Evolutionary conservation across 2,329 filamentous ascomycete genomes (phyloP), one percentile per base, ranked within the genome.

Genomic region (Pseudogymnoascus sp.): DNA sequence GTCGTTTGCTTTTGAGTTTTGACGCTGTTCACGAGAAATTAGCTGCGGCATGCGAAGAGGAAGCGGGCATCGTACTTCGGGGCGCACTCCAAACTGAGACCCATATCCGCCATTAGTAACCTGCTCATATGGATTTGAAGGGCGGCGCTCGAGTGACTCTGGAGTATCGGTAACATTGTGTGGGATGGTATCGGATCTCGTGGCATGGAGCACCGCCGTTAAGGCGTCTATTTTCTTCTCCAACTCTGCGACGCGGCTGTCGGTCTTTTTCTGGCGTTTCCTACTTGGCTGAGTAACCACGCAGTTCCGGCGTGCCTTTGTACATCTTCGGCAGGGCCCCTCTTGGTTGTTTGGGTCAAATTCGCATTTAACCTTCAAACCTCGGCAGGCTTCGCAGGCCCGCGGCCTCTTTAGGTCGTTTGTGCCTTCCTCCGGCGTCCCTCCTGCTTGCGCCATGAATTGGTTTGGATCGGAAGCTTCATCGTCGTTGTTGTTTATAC

Each of bases 201-300:
- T 67, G 38, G 69, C 68, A 54, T 71, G 70, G 35, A 77, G 66
- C 58, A 69, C 69, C 18, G 72, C 71, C 30, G 74, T 70, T 69
- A 77, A 72, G 0, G 72, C 71, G 59, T 73, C 69, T 64, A 78
- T 75, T 64, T 77, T 75, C 64, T 73, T 72, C 68, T 78, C 76
- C 57, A 78, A 66, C 63, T 77, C 75, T 37, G 75, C 74, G 3
- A 78, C 75, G 25, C 76, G 65, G 37, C 74, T 76, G 58, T 78
- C 76, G 6, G 76, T 76, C 63, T 76, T 72, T 66, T 77, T 77
- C 58, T 76, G 72, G 62, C 75, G 72, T 65, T 76, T 77, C 18
- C 75, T 71, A 69, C 72, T 75, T 16, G 75, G 68, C 4, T 70
- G 69, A 38, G 74, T 75, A 60, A 75, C 72, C 20, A 76, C 65